Evolutionary conservation across 495 filamentous ascomycete species (phyloP).

Genomic region (Lophiostoma macrostomum): DNA sequence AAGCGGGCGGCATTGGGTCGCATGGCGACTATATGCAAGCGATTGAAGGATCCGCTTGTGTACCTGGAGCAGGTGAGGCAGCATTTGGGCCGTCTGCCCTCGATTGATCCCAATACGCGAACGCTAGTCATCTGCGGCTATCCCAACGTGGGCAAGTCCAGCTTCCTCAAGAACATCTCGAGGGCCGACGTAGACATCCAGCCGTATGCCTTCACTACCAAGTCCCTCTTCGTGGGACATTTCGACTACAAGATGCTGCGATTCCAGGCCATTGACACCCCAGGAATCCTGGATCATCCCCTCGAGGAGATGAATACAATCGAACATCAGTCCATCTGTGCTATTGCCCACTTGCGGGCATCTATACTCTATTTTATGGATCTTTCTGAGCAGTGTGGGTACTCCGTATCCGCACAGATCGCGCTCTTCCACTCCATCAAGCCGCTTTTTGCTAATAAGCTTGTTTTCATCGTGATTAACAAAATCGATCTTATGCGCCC

Average conservation of each 20-base stretch:
- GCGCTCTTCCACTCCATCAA: constrained; percentile 92
- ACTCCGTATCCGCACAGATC: constrained; percentile 87
- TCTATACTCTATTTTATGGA: constrained; percentile 98
- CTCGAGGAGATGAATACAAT: constrained; percentile 99
- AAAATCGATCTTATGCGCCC: constrained; percentile 91
- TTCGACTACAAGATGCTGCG: constrained; percentile 98
- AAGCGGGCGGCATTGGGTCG: constrained; percentile 85
- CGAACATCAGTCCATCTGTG: constrained; percentile 97
- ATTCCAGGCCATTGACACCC: constrained; percentile 86
- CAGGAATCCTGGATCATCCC: constrained; percentile 94
- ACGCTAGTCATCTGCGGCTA: constrained; percentile 96
- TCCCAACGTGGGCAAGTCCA: constrained; percentile 96
- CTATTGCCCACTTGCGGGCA: constrained; percentile 91
- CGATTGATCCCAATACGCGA: constrained; percentile 93
- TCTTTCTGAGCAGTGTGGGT: constrained; percentile 95
- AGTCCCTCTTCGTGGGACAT: constrained; percentile 94
- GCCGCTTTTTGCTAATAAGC: constrained; percentile 94
- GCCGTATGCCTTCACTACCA: constrained; percentile 98
- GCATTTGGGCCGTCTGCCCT: constrained; percentile 94
- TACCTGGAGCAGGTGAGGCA: constrained; percentile 98
- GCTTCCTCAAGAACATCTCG: constrained; percentile 85
- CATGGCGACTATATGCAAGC: constrained; percentile 94
- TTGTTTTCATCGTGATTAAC: constrained; percentile 94
- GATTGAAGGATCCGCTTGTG: constrained; percentile 86
- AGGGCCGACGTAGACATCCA: constrained; percentile 96